Evolutionary conservation across 768 basidiomycete species (phyloP), one percentile per base, ranked within the genome.

Genomic region (Boletus rubroflammeus): DNA sequence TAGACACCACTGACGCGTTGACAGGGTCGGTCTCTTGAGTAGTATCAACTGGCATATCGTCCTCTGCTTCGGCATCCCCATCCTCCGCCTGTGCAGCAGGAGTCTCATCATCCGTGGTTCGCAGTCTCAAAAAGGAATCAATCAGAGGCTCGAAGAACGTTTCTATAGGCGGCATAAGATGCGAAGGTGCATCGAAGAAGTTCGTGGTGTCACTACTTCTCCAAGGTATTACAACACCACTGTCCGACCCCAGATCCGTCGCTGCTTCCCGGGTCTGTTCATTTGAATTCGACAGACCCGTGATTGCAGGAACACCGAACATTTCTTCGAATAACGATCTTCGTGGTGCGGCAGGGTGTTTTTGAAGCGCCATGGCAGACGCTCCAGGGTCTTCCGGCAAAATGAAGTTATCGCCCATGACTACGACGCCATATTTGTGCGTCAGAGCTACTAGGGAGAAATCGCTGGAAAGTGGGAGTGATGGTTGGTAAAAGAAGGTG

Each of bases 251-350:
- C 15, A 53, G 51, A 47, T 55, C 51, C 29, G 43, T 25, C 34
- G 46, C 53, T 29, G 52, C 19, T 40, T 62, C 56, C 28, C 43
- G 53, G 15, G 66, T 54, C 38, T 58, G 51, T 38, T 67, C 62
- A 13, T 58, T 45, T 32, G 67, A 54, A n/a, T 58, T 48, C 17
- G 68, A 57, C 32, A 65, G 56, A 31, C 73, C 66, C 6, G 63
- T 61, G 60, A 93, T 83, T 3, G 88, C 87, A 41, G 90, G 82
- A 54, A 81, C 75, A 36, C 94, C 94, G 65, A 96, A 97, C 64
- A 95, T 90, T 64, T 95, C 93, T 68, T 92, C 88, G 73, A 95
- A 92, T 7, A 97, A 74, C 8, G 90, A 88, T 54, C 77, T 74
- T 57, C 64, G 75, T 23, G 68, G 66, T 59, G 76, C 60, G 58